These are phyloP conservation scores for Hymenoscyphus scutula DNA, from an alignment of 2,329 filamentous ascomycete genomes.

Conservation along the genomic window DNA sequence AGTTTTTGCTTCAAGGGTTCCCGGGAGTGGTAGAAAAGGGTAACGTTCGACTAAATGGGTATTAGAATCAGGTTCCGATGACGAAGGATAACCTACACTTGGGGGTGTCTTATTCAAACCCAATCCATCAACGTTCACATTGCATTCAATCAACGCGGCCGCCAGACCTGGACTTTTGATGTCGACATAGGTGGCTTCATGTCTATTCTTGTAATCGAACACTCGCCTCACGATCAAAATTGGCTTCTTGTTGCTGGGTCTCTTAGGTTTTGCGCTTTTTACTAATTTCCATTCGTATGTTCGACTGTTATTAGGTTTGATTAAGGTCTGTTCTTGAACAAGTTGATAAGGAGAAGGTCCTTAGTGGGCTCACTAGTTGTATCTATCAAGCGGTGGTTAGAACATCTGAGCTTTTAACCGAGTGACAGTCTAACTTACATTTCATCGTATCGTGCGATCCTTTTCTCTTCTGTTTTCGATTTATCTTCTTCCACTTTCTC, in stretches of 20 bases:
- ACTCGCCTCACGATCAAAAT: neutral
- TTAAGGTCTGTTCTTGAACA: too few species aligned
- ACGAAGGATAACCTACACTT: neutral
- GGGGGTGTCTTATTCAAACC: slow-evolving; percentile 2
- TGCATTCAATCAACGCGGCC: slow-evolving; percentile 1
- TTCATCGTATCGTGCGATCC: slow-evolving; percentile 2
- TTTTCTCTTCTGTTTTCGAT: neutral
- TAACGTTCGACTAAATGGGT: neutral
- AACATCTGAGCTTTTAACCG: neutral
- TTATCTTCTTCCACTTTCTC: neutral
- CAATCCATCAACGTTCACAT: neutral
- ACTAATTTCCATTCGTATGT: slow-evolving; percentile 1
- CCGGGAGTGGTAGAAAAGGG: slow-evolving; percentile 1
- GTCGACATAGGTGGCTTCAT: neutral
- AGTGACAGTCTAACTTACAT: neutral
- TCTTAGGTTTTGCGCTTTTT: slow-evolving; percentile 2
- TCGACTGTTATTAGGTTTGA: too few species aligned
- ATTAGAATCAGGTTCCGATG: neutral
- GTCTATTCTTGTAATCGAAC: slow-evolving; percentile 5
- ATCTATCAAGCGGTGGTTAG: too few species aligned
- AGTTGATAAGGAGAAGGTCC: too few species aligned
- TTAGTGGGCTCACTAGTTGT: too few species aligned
- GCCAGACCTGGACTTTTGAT: slow-evolving; percentile 2
- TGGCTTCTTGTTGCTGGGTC: neutral
- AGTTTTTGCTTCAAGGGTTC: neutral